Conservation (phyloP, 257 asterid species). For the Solanum pennellii region DNA sequence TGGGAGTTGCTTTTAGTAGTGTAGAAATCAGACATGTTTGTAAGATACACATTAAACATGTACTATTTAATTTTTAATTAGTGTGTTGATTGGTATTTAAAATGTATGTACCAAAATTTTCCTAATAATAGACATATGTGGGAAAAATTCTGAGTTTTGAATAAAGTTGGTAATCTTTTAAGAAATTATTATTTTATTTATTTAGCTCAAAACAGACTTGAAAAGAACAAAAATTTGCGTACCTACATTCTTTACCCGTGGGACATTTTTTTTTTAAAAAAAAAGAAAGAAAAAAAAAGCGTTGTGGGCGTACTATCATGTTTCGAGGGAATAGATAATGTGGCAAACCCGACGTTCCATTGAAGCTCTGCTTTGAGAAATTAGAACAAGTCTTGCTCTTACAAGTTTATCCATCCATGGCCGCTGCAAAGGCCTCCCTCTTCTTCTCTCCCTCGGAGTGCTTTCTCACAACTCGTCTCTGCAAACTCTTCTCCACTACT, state of each 20-base stretch:
- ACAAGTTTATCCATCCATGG: neutral
- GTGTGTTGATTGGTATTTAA: neutral
- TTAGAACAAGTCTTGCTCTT: neutral
- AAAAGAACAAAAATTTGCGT: neutral
- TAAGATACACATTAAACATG: neutral
- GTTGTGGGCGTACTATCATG: neutral
- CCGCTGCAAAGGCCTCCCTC: neutral
- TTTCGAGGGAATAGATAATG: neutral
- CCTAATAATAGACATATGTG: neutral
- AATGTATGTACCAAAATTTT: neutral
- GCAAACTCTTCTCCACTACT: neutral
- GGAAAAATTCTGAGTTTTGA: neutral
- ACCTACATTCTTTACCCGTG: neutral
- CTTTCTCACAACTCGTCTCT: neutral
- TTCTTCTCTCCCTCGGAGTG: neutral
- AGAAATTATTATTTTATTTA: no score
- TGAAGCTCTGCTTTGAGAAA: neutral
- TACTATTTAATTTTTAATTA: neutral
- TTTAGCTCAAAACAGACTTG: neutral
- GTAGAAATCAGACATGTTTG: neutral
- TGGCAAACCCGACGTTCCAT: neutral
- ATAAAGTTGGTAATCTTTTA: neutral
- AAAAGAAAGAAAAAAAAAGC: no score
- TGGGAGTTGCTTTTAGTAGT: neutral
- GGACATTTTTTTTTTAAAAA: neutral